These are phyloP conservation scores for Pyricularia sp. DNA, from an alignment of 2,329 filamentous ascomycete species.

Conservation along the genomic window DNA sequence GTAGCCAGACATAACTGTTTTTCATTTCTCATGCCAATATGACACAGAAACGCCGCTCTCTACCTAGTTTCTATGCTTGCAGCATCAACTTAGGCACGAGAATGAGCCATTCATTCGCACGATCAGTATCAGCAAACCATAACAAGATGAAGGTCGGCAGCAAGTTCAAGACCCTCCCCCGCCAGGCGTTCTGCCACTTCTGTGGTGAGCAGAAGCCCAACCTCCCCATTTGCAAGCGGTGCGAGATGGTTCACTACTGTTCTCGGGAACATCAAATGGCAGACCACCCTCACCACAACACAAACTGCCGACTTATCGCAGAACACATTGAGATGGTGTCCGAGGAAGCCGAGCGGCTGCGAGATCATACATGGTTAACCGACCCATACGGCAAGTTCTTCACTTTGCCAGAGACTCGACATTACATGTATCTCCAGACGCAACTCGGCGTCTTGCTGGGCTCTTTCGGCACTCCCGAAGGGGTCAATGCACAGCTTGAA, in stretches of 20 bases:
- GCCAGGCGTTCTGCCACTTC: neutral
- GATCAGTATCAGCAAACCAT: neutral
- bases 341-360: conserved; percentile 14
- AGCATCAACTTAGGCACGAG: neutral
- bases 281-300: conserved; percentile 16
- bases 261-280: conserved; percentile 13
- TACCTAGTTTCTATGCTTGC: neutral
- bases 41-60: neutral
- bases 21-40: too few relatives aligned
- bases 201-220: conserved; percentile 7
- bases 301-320: conserved; percentile 13
- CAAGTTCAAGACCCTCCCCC: neutral
- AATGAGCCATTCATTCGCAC: neutral
- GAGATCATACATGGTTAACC: conserved; percentile 6
- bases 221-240: conserved; percentile 15
- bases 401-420: conserved; percentile 18
- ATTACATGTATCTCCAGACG: conserved; percentile 26
- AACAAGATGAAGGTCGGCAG: neutral
- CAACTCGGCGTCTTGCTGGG: conserved; percentile 16
- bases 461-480: conserved; percentile 16
- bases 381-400: conserved; percentile 22
- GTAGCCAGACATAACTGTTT: neutral
- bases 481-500: conserved; percentile 1
- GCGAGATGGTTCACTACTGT: conserved; percentile 19
- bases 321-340: conserved; percentile 10